Conservation (phyloP, 352 stramenopile species). For the Phytopythium vexans region DNA sequence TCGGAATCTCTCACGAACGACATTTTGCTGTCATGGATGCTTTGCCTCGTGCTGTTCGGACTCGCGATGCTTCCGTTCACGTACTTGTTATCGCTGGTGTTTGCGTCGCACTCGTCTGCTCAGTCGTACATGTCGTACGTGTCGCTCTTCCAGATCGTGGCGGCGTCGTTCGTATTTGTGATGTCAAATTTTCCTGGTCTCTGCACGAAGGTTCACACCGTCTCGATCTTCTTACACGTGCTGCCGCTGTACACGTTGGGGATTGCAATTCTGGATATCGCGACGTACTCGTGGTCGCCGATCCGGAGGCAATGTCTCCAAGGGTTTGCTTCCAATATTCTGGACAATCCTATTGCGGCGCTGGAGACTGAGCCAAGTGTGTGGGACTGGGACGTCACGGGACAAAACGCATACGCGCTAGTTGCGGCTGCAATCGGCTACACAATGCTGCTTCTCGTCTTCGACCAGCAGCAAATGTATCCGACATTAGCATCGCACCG, state of each 20-base stretch:
- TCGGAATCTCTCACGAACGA: conserved; percentile 21
- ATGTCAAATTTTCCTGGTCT: conserved; percentile 48
- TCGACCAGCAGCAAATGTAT: conserved; percentile 75
- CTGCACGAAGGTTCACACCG: conserved; percentile 40
- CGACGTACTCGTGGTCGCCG: conserved; percentile 39
- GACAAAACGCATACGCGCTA: conserved; percentile 38
- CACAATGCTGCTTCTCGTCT: conserved; percentile 41
- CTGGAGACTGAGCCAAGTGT: conserved; percentile 16
- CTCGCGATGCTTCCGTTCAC: conserved; percentile 61
- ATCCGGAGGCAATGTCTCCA: conserved; percentile 44
- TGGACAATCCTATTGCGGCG: conserved; percentile 18
- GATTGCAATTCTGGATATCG: conserved; percentile 43
- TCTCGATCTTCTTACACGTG: conserved; percentile 44
- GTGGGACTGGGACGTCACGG: conserved; percentile 58
- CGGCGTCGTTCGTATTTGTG: conserved; percentile 32
- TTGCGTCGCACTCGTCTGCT: conserved; percentile 71
- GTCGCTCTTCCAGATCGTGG: conserved; percentile 69
- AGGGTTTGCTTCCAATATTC: conserved; percentile 2
- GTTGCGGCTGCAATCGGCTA: conserved; percentile 40
- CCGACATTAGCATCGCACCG: conserved; percentile 46
- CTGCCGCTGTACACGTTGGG: conserved; percentile 65
- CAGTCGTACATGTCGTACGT: conserved; percentile 78
- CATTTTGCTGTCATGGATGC: conserved; percentile 35
- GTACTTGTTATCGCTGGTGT: conserved; percentile 65
- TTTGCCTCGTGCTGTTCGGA: conserved; percentile 36